A percentile compares a stretch with the other conserved stretches of the same genome.
Evolutionary conservation across 208 protist genomes (phyloP).

Genomic region (Plasmodiophora brassicae): DNA sequence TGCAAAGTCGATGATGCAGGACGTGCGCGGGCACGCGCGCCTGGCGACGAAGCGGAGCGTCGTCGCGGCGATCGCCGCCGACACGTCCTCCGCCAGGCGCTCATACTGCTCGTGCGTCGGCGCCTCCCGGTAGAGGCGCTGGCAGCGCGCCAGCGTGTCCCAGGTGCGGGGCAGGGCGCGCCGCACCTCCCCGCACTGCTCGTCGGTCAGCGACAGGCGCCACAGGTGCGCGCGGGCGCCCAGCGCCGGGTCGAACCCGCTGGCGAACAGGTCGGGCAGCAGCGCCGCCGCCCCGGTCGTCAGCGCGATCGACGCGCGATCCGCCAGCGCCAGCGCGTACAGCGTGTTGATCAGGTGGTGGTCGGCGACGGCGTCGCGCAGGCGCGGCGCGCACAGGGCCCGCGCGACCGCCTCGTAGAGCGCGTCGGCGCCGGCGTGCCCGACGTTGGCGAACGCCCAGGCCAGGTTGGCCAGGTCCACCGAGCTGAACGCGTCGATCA

Average conservation of each 20-base stretch:
- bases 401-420: not conserved
- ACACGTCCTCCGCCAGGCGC: no score
- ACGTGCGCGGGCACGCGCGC: no score
- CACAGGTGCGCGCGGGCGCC: not conserved
- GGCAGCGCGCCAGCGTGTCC: no score
- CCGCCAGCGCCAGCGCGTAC: not conserved
- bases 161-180: not conserved
- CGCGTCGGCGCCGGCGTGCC: not conserved
- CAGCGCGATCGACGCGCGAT: slow-evolving; percentile 37
- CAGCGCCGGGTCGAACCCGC: slow-evolving; percentile 28
- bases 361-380: not conserved
- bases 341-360: not conserved
- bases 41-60: no score
- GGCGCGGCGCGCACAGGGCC: not conserved
- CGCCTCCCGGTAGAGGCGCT: no score
- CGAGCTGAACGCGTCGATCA: not conserved
- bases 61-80: not conserved
- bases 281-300: slow-evolving; percentile 28
- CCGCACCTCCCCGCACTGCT: not conserved
- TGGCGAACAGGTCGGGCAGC: slow-evolving; percentile 23
- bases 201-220: slow-evolving; percentile 32
- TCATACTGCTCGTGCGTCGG: no score
- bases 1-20: slow-evolving; percentile 19
- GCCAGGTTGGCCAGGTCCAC: not conserved
- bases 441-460: not conserved